Evolutionary conservation across 140 eudicot genomes (phyloP).

Genomic region (Erigeron philadelphicus): DNA sequence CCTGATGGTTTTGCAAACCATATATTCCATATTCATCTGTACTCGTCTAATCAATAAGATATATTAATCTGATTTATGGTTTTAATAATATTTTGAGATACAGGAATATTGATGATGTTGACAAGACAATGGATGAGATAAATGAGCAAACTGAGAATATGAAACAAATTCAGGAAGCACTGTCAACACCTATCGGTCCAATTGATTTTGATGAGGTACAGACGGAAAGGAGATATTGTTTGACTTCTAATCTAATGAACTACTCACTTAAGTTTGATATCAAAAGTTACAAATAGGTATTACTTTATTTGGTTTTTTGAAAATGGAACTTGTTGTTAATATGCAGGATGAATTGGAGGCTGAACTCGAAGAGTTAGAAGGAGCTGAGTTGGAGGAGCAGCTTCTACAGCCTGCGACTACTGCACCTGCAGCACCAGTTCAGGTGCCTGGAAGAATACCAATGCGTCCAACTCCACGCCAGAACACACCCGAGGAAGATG

Average conservation of each 20-base stretch:
- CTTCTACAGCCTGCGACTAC: slow-evolving; percentile 63
- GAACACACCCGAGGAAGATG: slow-evolving; percentile 56
- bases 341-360: slow-evolving; percentile 69
- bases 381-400: slow-evolving; percentile 67
- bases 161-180: slow-evolving; percentile 45
- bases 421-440: slow-evolving; percentile 47
- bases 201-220: slow-evolving; percentile 46
- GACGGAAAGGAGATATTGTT: slow-evolving; percentile 1
- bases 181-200: slow-evolving; percentile 40
- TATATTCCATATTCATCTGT: neutral
- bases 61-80: slow-evolving; percentile 11
- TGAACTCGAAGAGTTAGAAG: slow-evolving; percentile 74
- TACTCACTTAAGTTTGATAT: neutral
- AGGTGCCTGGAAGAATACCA: slow-evolving; percentile 41
- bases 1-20: neutral
- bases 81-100: neutral
- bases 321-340: slow-evolving; percentile 4
- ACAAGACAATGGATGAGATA: slow-evolving; percentile 45
- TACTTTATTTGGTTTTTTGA: neutral
- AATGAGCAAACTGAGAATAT: slow-evolving; percentile 47
- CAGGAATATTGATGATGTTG: slow-evolving; percentile 46
- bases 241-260: neutral
- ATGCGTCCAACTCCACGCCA: slow-evolving; percentile 39
- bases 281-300: neutral
- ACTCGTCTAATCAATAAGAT: neutral